These are phyloP conservation scores for Sporothrix pallida DNA, from an alignment of 2,329 filamentous ascomycete genomes.

Conservation along the genomic window DNA sequence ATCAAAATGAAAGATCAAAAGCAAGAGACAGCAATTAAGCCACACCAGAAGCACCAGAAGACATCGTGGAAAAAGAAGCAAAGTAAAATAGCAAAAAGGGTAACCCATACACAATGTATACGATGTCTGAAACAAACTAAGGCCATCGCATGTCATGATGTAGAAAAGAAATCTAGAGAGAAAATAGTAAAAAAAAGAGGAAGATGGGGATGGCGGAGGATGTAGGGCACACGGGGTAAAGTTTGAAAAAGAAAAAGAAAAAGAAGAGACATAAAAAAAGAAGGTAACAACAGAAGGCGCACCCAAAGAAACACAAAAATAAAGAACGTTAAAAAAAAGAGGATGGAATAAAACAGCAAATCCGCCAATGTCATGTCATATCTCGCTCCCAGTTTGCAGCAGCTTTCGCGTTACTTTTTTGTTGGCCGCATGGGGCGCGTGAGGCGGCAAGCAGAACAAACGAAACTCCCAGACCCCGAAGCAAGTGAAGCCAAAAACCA, in stretches of 20 bases:
- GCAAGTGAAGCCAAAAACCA: slow-evolving; percentile 20
- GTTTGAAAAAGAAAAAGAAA: not conserved
- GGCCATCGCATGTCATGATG: slow-evolving; percentile 40
- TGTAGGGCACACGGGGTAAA: no score
- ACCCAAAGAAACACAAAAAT: slow-evolving; percentile 3
- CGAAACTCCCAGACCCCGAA: slow-evolving; percentile 28
- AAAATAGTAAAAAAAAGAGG: slow-evolving; percentile 6
- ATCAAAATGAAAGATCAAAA: not conserved
- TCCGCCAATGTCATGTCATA: slow-evolving; percentile 26
- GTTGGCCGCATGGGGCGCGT: slow-evolving; percentile 16
- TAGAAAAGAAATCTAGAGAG: slow-evolving; percentile 39
- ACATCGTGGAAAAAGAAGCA: not conserved
- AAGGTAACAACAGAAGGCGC: not conserved
- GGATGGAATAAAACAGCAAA: slow-evolving; percentile 19
- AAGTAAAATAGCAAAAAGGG: slow-evolving; percentile 13
- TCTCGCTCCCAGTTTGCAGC: slow-evolving; percentile 27
- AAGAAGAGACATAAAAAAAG: slow-evolving; percentile 7
- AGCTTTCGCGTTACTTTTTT: slow-evolving; percentile 30
- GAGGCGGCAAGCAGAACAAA: slow-evolving; percentile 23
- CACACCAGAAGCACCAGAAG: not conserved
- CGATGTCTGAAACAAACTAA: slow-evolving; percentile 43
- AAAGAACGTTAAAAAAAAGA: slow-evolving; percentile 7
- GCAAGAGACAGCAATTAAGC: not conserved
- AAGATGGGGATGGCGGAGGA: not conserved
- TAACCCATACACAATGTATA: slow-evolving; percentile 32